These are phyloP conservation scores for Yamadazyma laniorum DNA, from an alignment of 805 yeast genomes.

Conservation along the genomic window DNA sequence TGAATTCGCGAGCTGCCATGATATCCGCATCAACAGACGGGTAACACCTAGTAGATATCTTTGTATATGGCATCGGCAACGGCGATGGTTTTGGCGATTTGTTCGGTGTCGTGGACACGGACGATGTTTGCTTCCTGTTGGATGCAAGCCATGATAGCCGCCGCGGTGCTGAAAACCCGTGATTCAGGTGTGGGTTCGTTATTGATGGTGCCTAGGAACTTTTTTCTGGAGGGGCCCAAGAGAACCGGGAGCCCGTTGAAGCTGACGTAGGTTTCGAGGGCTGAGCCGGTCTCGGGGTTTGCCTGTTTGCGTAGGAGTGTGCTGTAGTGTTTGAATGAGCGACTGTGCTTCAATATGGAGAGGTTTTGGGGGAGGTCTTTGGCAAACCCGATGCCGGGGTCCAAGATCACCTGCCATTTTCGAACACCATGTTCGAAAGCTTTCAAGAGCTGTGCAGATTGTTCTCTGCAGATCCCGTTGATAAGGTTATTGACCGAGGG, in stretches of 20 bases:
- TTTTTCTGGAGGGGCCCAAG: constrained; percentile 86
- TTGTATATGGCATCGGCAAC: constrained; percentile 75
- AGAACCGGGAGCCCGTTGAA: constrained; percentile 63
- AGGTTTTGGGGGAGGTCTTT: constrained; percentile 72
- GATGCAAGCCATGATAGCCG: constrained; percentile 70
- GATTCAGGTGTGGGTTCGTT: constrained; percentile 53
- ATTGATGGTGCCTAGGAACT: constrained; percentile 76
- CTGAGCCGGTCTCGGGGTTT: constrained; percentile 13
- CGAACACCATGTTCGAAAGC: constrained; percentile 65
- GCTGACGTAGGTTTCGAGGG: constrained; percentile 30
- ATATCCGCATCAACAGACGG: neutral
- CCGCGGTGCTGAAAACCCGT: constrained; percentile 76
- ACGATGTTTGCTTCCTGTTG: constrained; percentile 76
- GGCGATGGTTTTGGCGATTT: constrained; percentile 42
- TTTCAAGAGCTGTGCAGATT: constrained; percentile 50
- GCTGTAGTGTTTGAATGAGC: constrained; percentile 49
- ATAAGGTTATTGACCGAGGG: constrained; percentile 38
- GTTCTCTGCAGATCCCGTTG: constrained; percentile 63
- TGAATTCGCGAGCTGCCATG: neutral
- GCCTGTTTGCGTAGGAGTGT: constrained; percentile 14
- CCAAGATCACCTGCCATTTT: constrained; percentile 89
- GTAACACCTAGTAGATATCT: constrained; percentile 5
- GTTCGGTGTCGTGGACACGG: constrained; percentile 81
- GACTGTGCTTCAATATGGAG: constrained; percentile 53
- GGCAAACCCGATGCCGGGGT: constrained; percentile 98